Conservation (phyloP, 1,284 basidiomycete species). For the Moesziomyces globuligerus region DNA sequence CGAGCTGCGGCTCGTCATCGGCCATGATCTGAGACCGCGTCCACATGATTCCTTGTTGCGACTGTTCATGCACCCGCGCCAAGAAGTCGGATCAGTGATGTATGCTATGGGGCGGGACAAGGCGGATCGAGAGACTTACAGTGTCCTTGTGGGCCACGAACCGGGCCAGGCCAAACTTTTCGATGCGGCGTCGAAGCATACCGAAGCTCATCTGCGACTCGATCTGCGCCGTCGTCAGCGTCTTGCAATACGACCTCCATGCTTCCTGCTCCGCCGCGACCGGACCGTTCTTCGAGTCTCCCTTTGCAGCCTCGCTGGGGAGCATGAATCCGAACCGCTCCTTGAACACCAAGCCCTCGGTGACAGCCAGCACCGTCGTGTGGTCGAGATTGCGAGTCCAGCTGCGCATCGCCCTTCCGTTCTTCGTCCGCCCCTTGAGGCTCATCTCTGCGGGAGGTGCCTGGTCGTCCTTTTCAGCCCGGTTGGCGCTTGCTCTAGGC, state of each 20-base stretch:
- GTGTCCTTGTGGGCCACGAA: constrained; percentile 64
- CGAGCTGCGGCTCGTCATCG: background rate
- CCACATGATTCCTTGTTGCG: constrained; percentile 58
- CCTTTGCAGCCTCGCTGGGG: background rate
- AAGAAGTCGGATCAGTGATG: background rate
- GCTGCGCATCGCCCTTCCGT: constrained; percentile 57
- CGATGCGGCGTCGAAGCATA: constrained; percentile 59
- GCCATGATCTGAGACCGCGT: constrained; percentile 27
- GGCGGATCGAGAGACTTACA: background rate
- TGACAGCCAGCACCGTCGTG: constrained; percentile 61
- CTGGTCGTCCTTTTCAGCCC: background rate
- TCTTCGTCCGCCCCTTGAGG: constrained; percentile 38
- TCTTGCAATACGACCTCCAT: constrained; percentile 46
- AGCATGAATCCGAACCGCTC: constrained; percentile 48
- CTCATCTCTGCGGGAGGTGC: background rate
- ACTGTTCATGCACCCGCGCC: too few relatives aligned
- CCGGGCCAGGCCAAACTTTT: constrained; percentile 65
- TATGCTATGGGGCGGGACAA: background rate
- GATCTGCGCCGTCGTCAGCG: constrained; percentile 55
- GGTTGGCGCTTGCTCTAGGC: constrained; percentile 7
- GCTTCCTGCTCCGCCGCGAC: background rate
- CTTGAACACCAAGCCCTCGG: constrained; percentile 57
- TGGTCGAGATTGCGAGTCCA: constrained; percentile 67
- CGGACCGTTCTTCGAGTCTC: background rate
- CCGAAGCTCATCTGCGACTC: constrained; percentile 56